Base-by-base conservation (phyloP, 352 stramenopile genomes). In the Globisporangium splendens region DNA sequence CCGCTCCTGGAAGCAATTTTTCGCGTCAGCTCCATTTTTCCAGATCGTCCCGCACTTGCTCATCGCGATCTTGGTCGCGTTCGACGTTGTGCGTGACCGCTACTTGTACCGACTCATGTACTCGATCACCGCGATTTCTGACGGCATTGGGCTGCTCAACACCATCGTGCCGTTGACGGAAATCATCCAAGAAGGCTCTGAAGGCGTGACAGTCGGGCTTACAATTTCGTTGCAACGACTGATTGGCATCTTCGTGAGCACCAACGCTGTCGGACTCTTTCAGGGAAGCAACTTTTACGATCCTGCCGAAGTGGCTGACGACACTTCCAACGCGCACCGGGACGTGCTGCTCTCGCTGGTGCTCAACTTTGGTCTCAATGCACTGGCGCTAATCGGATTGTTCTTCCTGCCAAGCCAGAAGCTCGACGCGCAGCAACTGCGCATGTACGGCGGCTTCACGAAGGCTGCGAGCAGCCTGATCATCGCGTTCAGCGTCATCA, bases 381-480 rank as follows among this genome's bases (percentile, higher is more conserved):
- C 35, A 5, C 50, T 73, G 20, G 42, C 38, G 15, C 15, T 60
- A 2, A 21, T 68, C 14, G 66, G 62, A 8, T 28, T 73, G n/a
- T 47, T 68, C n/a, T 54, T 69, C 49, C 46, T 72, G 35, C 46
- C 46, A 33, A 51, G 46, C 46, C 79, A 89, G 59, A 89, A 89
- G 59, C 70, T 86, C 2, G 79, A 87, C 46, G 73, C 77, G 14
- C 79, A 89, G 66, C 77, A 86, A 50, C 50, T 86, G 38, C 79
- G 73, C 33, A 80, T 78, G 62, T 86, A 83, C 47, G 79, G 79
- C 8, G 79, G 79, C 11, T 87, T 84, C 63, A 86, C 72, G 22
- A 83, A 82, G 57, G 68, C 65, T 18, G 72, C 72, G 14, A 83
- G 69, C 54, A 31, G 11, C 28, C 7, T 33, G 15, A 33, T 33